Evolutionary conservation across 371 early-diverging fungal genomes (phyloP).

Genomic region (Syncephalastrum monosporum): DNA sequence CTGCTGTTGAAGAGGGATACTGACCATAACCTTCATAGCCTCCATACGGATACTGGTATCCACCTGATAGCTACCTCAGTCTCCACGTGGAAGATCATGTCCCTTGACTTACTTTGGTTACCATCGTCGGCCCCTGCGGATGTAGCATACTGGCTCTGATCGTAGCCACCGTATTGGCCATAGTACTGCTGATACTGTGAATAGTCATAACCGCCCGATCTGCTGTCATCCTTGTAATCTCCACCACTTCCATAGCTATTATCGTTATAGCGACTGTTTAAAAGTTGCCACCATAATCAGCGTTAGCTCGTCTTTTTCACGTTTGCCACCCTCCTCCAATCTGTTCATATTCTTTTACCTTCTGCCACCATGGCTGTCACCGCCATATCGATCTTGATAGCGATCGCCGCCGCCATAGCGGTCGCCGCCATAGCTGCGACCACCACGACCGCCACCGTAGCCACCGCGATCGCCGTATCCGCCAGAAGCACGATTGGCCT

Average conservation of each 20-base stretch:
- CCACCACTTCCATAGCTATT: too few relatives aligned
- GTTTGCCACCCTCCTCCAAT: conserved; percentile 13
- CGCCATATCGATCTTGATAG: conserved; percentile 4
- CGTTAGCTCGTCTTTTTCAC: too few relatives aligned
- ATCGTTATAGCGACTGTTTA: background rate
- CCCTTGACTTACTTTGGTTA: conserved; percentile 12
- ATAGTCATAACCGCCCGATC: conserved; percentile 24
- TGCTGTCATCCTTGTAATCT: too few relatives aligned
- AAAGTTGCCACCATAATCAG: background rate
- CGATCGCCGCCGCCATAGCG: conserved; percentile 10
- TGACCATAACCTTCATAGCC: conserved; percentile 30
- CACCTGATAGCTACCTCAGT: conserved; percentile 2
- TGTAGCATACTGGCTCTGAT: conserved; percentile 14
- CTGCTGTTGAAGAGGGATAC: conserved; percentile 15
- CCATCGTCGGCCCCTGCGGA: conserved; percentile 3
- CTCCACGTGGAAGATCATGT: too few relatives aligned
- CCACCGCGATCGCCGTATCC: conserved; percentile 34
- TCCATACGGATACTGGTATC: conserved; percentile 14
- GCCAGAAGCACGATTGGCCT: conserved; percentile 35
- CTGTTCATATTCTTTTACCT: conserved; percentile 7
- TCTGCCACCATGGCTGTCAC: conserved; percentile 4
- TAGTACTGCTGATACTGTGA: conserved; percentile 46
- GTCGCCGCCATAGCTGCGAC: conserved; percentile 10
- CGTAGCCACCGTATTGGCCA: conserved; percentile 36
- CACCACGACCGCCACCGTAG: conserved; percentile 28